phyloP scores from a whole-genome alignment of 2,329 filamentous ascomycete species.

The Calycina herbarum region DNA sequence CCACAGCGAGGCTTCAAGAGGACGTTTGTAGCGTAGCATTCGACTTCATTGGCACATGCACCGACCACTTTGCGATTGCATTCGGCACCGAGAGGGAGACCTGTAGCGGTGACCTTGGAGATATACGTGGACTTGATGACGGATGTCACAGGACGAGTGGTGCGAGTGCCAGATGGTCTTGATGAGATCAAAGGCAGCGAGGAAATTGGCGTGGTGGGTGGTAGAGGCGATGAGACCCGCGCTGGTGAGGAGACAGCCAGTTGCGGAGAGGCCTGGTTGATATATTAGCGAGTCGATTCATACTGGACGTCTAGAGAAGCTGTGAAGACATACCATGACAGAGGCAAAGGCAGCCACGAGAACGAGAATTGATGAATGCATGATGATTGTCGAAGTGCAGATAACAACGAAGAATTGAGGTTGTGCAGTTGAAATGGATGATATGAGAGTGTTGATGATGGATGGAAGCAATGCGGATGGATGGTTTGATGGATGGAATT shows the following conservation, averaged over 20 bases:
- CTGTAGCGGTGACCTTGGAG: neutral
- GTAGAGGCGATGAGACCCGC: neutral
- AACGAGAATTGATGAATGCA: constrained; percentile 7
- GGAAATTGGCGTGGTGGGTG: neutral
- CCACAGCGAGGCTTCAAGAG: constrained; percentile 19
- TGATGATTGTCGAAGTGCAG: neutral
- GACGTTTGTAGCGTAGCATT: constrained; percentile 20
- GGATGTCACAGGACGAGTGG: neutral
- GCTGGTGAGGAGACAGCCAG: neutral
- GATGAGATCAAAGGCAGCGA: neutral
- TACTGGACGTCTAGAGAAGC: neutral
- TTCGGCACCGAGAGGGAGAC: constrained; percentile 8
- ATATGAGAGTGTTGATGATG: constrained; percentile 6
- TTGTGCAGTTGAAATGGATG: constrained; percentile 8
- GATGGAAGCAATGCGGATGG: neutral
- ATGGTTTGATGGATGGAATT: constrained; percentile 1
- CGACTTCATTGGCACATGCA: constrained; percentile 20
- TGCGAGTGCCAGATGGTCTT: neutral
- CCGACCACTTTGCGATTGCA: neutral
- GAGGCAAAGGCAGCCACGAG: neutral
- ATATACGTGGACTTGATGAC: neutral
- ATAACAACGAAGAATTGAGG: neutral
- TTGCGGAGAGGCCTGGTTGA: constrained; percentile 4
- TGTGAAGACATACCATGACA: neutral
- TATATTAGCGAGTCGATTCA: neutral